Conservation (phyloP, 176 grass and related monocot species). For the Dactylis glomerata region DNA sequence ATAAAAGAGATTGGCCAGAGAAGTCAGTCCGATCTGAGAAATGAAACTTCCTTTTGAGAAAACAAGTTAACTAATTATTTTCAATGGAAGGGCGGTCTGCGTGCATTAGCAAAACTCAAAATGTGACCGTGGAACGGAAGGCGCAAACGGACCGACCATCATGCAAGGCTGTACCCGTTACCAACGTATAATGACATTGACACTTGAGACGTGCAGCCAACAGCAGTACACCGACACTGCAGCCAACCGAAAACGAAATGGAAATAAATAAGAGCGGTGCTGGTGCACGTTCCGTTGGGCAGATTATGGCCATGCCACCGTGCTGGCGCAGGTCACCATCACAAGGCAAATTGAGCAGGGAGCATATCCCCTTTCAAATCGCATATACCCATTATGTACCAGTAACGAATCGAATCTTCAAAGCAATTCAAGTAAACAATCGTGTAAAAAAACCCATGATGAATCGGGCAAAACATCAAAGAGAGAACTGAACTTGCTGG, state of each 20-base stretch:
- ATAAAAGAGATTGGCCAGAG: too few relatives aligned
- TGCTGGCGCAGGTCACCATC: background rate
- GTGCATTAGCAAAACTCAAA: too few relatives aligned
- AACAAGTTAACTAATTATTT: too few relatives aligned
- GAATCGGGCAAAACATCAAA: background rate
- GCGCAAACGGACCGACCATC: too few relatives aligned
- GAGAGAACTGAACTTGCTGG: background rate
- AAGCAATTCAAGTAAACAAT: background rate
- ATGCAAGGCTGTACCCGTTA: too few relatives aligned
- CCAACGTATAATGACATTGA: too few relatives aligned
- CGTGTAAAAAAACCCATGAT: too few relatives aligned
- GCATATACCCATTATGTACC: background rate
- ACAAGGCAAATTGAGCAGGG: background rate
- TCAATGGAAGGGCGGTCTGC: too few relatives aligned
- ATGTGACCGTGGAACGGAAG: too few relatives aligned
- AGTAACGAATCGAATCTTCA: background rate
- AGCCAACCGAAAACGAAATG: background rate
- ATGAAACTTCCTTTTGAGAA: too few relatives aligned
- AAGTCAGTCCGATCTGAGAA: too few relatives aligned
- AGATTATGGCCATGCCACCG: background rate
- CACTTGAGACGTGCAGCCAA: background rate
- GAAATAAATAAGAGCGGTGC: background rate
- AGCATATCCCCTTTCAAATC: slow-evolving; percentile 10
- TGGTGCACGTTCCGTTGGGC: background rate
- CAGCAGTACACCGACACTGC: slow-evolving; percentile 8